Percentiles rank a stretch among this genome's conserved stretches.
These are phyloP conservation scores for Petunia hybrid DNA, from an alignment of 305 asterid species.

Conservation along the genomic window DNA sequence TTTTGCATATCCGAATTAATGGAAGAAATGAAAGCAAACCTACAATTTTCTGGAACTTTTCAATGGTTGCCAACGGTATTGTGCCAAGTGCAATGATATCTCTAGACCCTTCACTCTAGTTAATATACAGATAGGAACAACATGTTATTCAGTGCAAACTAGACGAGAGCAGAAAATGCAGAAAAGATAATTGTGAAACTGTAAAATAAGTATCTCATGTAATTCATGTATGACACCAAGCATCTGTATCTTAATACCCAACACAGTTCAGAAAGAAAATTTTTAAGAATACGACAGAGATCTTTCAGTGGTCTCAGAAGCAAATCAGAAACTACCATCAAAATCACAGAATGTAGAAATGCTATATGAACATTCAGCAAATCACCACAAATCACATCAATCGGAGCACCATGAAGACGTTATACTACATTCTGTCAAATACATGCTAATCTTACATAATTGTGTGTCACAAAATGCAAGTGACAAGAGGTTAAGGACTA, in stretches of 20 bases:
- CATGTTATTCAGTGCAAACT: slow-evolving; percentile 18
- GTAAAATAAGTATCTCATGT: slow-evolving; percentile 4
- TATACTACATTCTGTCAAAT: not conserved
- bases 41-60: slow-evolving; percentile 87
- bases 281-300: slow-evolving; percentile 11
- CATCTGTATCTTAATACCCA: not conserved
- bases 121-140: slow-evolving; percentile 27
- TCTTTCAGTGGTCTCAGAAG: slow-evolving; percentile 13
- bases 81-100: slow-evolving; percentile 85
- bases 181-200: not conserved
- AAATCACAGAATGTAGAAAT: slow-evolving; percentile 6
- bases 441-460: not conserved
- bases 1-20: slow-evolving; percentile 25
- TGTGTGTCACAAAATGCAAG: slow-evolving; percentile 9
- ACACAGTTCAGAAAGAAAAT: slow-evolving; percentile 19
- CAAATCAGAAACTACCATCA: slow-evolving; percentile 26
- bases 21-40: slow-evolving; percentile 47
- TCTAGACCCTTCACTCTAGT: slow-evolving; percentile 92
- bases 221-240: slow-evolving; percentile 10
- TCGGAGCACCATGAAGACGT: not conserved
- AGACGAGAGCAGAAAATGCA: not conserved
- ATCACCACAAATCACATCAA: not conserved
- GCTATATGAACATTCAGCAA: slow-evolving; percentile 16
- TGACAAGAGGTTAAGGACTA: not conserved
- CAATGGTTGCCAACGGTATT: slow-evolving; percentile 87